phyloP scores from a whole-genome alignment of 1,284 basidiomycete species.

The Erythrobasidium hasegawianum region DNA sequence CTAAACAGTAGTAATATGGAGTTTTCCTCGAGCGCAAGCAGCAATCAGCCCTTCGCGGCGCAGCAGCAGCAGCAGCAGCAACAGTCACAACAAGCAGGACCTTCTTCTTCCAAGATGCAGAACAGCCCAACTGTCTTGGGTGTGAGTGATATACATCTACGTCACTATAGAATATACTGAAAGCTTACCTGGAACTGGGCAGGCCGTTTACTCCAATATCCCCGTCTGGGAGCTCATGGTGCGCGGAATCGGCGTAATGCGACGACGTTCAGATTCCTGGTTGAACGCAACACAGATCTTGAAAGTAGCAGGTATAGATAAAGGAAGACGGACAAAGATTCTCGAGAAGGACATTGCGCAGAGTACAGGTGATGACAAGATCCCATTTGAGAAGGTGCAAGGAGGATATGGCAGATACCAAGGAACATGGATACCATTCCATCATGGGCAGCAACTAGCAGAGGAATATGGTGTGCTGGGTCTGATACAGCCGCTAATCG shows the following conservation, averaged over 20 bases:
- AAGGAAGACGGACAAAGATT: conserved; percentile 93
- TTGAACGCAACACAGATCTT: conserved; percentile 96
- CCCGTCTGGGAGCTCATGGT: conserved; percentile 58
- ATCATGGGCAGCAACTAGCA: conserved; percentile 82
- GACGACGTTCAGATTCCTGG: conserved; percentile 84
- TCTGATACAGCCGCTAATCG: conserved; percentile 80
- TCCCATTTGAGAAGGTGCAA: conserved; percentile 95
- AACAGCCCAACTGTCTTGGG: too few relatives aligned
- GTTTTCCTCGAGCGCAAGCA: too few relatives aligned
- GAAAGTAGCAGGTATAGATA: conserved; percentile 97
- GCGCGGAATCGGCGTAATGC: conserved; percentile 99
- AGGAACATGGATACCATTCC: conserved; percentile 96
- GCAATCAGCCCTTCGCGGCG: too few relatives aligned
- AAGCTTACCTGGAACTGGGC: too few relatives aligned
- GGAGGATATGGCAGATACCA: conserved; percentile 99
- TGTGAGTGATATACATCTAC: too few relatives aligned
- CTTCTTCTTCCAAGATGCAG: background rate
- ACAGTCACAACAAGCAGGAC: background rate
- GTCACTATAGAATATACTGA: too few relatives aligned
- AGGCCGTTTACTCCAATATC: conserved; percentile 51
- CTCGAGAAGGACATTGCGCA: conserved; percentile 90
- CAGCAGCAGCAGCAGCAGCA: conserved; percentile 2
- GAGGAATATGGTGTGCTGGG: conserved; percentile 82
- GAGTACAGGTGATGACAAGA: conserved; percentile 57
- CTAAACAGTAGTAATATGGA: background rate